Base-by-base conservation (phyloP, 2,329 filamentous ascomycete genomes). In the Xylaria sp. region DNA sequence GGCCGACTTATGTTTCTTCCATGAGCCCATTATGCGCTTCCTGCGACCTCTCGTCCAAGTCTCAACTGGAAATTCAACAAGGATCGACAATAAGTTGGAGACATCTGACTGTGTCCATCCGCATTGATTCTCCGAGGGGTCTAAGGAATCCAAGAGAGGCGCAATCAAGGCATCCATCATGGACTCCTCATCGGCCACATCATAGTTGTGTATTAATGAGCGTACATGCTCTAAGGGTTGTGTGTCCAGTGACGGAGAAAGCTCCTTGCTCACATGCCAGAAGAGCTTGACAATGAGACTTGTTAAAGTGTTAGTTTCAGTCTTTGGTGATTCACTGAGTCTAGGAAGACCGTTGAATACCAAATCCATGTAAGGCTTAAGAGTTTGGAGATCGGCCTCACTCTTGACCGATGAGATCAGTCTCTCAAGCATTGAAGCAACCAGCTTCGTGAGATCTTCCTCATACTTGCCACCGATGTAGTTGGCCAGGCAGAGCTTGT, bases 11-110 rank as follows among this genome's bases (percentile, higher is more conserved):
- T 65, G 64, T 52, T 65, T 70, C 59, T 68, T 69, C 71, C 71
- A 73, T 11, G 70, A 73, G 19, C 61, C 61, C 68, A 73, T 70
- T 16, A 72, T 65, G 3, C 66, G 68, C 52, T 71, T 73, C n/a
- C 71, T 68, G 18, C 71, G 67, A 16, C 64, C 66, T 62, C 68
- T 70, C 2, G 68, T 69, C 48, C 69, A 69, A 11, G 63, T 61
- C 34, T 70, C 70, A 19, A 59, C 58, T 34, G 70, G 70, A 30
- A 72, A 70, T 39, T 67, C 63, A 3, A 71, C 54, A 3, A 73
- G 59, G 46, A 65, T 60, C 23, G 55, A 59, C 34, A 73, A 52
- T 7, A 65, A 47, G 8, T 64, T 62, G 37, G 66, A 37, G 19
- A 63, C 66, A 49, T 68, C 55, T 44, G 68, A 61, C 48, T 66